Evolutionary conservation across 2,329 filamentous ascomycete genomes (phyloP).

Genomic region (Talaromyces sp.): DNA sequence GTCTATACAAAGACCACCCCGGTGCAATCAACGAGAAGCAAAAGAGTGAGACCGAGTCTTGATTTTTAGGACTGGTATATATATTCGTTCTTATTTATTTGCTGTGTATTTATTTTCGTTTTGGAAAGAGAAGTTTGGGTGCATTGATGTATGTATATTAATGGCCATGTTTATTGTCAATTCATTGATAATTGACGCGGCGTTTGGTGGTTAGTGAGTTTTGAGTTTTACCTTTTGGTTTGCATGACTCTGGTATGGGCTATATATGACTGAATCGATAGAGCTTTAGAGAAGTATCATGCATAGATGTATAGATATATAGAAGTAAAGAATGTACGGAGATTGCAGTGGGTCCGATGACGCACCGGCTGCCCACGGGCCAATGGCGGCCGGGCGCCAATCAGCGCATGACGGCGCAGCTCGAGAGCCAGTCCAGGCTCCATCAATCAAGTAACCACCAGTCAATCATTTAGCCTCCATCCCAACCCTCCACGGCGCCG

Average conservation of each 20-base stretch:
- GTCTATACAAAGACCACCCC: constrained; percentile 27
- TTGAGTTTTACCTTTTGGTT: background rate
- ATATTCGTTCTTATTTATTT: too few relatives aligned
- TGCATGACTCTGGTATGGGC: background rate
- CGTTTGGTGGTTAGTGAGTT: background rate
- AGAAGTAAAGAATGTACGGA: too few relatives aligned
- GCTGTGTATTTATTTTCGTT: background rate
- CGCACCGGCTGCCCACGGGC: background rate
- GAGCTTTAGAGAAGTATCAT: background rate
- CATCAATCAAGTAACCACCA: background rate
- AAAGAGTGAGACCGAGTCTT: background rate
- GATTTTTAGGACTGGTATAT: background rate
- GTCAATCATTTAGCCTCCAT: background rate
- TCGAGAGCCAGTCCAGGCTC: background rate
- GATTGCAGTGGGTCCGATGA: background rate
- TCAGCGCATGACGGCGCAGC: background rate
- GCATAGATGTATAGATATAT: too few relatives aligned
- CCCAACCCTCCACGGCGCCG: background rate
- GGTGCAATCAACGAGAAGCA: background rate
- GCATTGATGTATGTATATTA: background rate
- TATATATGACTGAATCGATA: background rate
- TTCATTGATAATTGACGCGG: background rate
- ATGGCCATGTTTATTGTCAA: background rate
- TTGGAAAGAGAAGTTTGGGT: background rate
- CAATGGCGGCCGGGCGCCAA: background rate